Evolutionary conservation across 1,139 yeast genomes (phyloP), one percentile per base, ranked within the genome.

Genomic region (Magnusiomyces suaveolens): DNA sequence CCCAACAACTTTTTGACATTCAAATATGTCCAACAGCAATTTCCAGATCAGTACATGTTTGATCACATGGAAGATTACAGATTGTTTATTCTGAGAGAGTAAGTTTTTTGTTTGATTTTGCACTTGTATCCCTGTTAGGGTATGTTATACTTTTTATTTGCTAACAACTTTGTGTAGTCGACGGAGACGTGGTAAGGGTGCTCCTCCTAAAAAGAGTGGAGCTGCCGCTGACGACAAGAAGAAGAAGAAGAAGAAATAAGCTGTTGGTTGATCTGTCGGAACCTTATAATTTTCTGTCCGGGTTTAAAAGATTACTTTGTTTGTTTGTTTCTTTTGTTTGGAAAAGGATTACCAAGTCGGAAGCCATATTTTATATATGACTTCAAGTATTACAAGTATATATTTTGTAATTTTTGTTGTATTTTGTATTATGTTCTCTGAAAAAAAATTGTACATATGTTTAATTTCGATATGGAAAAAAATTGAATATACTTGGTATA

Each of bases 101-200:
- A 60, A 41, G 63, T 59, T 21, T 44, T 49, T 36, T 21, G 4
- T 21, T 51, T 36, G 16, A 3, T 36, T 36, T 36, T 36, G 12
- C 33, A n/a, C n/a, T n/a, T n/a, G n/a, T 29, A 29, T 12, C 36
- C 36, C 36, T 29, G 6, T 12, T 8, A 8, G 6, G 12, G 6
- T 8, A 12, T 12, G 6, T 29, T 29, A 29, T 6, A 29, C 36
- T 29, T 29, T 29, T 29, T 12, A 29, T 29, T 29, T 29, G 36
- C 36, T 29, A 29, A 29, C 18, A 36, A 36, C 16, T 36, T 14
- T 14, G 18, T 29, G 12, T 50, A 61, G 63, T 59, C 77, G 87
- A 70, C 84, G 83, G 76, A 83, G 85, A 78, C 84, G 95, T 80
- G 90, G 88, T 68, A 88, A 88, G 72, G 95, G 95, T 69, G 94